Evolutionary conservation across 495 filamentous ascomycete species (phyloP).

Genomic region (Thermothielavioides terrestris): DNA sequence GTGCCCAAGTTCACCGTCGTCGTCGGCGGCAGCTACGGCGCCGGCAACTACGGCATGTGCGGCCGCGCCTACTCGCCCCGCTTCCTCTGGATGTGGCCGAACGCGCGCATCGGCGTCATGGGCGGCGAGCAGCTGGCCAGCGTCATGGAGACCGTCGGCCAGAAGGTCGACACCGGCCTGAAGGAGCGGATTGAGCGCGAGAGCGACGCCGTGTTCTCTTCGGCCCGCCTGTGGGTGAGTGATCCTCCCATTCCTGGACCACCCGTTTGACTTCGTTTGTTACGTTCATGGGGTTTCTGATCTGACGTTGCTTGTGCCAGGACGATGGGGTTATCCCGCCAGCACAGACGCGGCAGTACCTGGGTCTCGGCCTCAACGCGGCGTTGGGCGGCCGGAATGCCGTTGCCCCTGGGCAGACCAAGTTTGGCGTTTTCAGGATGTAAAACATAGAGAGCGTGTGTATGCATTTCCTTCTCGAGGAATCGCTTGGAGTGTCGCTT

Average conservation of each 20-base stretch:
- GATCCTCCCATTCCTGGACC: background rate
- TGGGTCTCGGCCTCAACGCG: conserved; percentile 74
- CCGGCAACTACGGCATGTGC: conserved; percentile 64
- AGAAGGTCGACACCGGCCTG: conserved; percentile 69
- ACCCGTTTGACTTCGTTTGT: background rate
- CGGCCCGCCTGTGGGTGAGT: conserved; percentile 78
- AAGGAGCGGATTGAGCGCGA: conserved; percentile 82
- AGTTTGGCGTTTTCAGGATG: conserved; percentile 97
- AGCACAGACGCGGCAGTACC: conserved; percentile 70
- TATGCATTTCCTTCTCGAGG: background rate
- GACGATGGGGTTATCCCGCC: conserved; percentile 92
- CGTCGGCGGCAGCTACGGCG: conserved; percentile 80
- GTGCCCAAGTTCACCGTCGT: conserved; percentile 98
- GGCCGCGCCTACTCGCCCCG: conserved; percentile 89
- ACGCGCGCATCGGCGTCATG: conserved; percentile 92
- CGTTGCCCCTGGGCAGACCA: conserved; percentile 53
- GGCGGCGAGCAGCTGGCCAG: conserved; percentile 83
- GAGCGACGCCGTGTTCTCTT: conserved; percentile 80
- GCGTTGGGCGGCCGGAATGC: conserved; percentile 61
- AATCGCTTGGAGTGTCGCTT: no score
- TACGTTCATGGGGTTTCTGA: background rate
- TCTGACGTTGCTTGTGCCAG: conserved; percentile 29
- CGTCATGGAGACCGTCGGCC: conserved; percentile 93
- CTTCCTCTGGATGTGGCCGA: conserved; percentile 97
- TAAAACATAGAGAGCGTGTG: conserved; percentile 28